Evolutionary conservation across 805 yeast species (phyloP), one percentile per base, ranked within the genome.

Genomic region (Kodamaea sagamina): DNA sequence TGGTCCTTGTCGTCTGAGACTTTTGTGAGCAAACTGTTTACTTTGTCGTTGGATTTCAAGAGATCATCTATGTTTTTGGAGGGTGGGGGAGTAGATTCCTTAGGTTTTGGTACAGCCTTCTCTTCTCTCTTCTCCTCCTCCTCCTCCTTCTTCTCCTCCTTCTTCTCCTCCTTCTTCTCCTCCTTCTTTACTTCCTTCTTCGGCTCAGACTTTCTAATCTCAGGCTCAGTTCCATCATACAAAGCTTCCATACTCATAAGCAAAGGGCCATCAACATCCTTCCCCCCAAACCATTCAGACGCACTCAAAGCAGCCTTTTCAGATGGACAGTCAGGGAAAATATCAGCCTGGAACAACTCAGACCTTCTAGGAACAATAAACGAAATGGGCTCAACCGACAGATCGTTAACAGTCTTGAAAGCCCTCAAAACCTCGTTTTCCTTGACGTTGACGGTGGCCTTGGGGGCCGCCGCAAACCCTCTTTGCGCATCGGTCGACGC

Each of bases 311-410:
- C 95, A 3, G 97, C 83, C 55, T 78, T 74, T 31, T 72, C 76
- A 3, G 96, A 81, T 19, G 95, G 93, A 19, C 92, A 86, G 64
- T 86, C 95, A 4, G 97, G 97, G 60, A 84, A 93, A 39, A 93
- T 88, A 55, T 90, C 98, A 34, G 77, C 84, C 65, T 93, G 97
- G 73, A 93, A 92, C 55, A 82, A 81, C 58, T 93, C 98, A 4
- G 96, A 79, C 62, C 89, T 85, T 73, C 98, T 81, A 52, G 99
- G 99, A 45, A 92, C 97, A 54, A 81, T 79, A 62, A 92, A 93
- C 3, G 96, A 86, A 42, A 93, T 77, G 11, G 97, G 97, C 71
- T 93, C 98, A 52, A 93, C 80, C 19, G 78, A 67, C 41, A 78
- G 74, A 66, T 93, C 98, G 52, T 84, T 84, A 22, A 88, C 86